Evolutionary conservation across 129 eudicot genomes (phyloP).

Genomic region (carrot (Daucus carota)): DNA sequence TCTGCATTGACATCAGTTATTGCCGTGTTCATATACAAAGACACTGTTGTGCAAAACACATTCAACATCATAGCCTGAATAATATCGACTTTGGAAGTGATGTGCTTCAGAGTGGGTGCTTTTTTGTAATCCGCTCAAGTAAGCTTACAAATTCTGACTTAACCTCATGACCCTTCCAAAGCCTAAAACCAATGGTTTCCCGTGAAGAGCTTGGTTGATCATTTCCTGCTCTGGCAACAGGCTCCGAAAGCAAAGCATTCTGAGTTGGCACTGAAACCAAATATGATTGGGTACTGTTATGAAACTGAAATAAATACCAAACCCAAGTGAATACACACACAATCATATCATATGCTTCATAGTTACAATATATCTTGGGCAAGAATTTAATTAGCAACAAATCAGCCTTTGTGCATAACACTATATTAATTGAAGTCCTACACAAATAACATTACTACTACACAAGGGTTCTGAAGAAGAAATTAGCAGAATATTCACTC

Average conservation of each 20-base stretch:
- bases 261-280: not conserved
- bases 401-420: not conserved
- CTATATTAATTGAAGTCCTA: not conserved
- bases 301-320: not conserved
- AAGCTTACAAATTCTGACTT: not conserved
- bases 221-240: not conserved
- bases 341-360: too few species aligned
- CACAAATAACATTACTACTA: too few species aligned
- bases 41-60: not conserved
- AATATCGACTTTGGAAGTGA: not conserved
- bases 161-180: not conserved
- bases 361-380: too few species aligned
- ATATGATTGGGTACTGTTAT: not conserved
- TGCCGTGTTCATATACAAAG: not conserved
- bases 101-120: not conserved
- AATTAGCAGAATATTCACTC: not conserved
- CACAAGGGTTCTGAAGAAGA: not conserved
- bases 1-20: not conserved
- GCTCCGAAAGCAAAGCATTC: not conserved
- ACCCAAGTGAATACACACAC: too few species aligned
- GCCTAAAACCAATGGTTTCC: not conserved
- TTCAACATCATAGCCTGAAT: not conserved
- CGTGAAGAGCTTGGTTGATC: not conserved
- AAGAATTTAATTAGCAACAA: too few species aligned
- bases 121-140: not conserved